Percentiles rank a stretch among this genome's conserved stretches.
Conservation (phyloP, 2,329 filamentous ascomycete species). For the Aspergillaceae sp. region DNA sequence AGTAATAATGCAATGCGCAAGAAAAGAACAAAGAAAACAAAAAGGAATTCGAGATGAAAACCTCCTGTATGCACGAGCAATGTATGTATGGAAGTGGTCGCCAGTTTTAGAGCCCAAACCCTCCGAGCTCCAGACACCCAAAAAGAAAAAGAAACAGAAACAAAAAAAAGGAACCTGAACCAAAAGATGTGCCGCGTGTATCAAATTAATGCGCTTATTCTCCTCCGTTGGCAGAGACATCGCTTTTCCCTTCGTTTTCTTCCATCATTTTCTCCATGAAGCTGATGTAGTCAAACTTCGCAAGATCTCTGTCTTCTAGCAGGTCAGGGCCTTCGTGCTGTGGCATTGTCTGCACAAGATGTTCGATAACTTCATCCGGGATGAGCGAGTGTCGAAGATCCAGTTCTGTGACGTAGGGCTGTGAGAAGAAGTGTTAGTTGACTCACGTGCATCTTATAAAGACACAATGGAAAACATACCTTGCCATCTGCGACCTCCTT, state of each 20-base stretch:
- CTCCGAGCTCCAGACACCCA: conserved; percentile 13
- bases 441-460: neutral
- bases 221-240: conserved; percentile 13
- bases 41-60: conserved; percentile 7
- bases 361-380: conserved; percentile 92
- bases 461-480: conserved; percentile 32
- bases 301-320: conserved; percentile 70
- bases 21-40: conserved; percentile 7
- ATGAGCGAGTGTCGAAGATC: conserved; percentile 91
- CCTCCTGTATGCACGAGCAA: conserved; percentile 18
- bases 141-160: conserved; percentile 8
- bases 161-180: conserved; percentile 12
- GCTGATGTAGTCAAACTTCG: conserved; percentile 91
- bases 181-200: conserved; percentile 8
- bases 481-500: conserved; percentile 96
- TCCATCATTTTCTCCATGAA: conserved; percentile 88
- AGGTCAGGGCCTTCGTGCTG: conserved; percentile 74
- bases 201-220: conserved; percentile 10
- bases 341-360: conserved; percentile 81
- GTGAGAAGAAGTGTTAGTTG: conserved; percentile 7
- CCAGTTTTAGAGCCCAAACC: conserved; percentile 9
- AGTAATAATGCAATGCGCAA: conserved; percentile 13
- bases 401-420: conserved; percentile 95
- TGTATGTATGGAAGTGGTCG: conserved; percentile 7
- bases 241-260: conserved; percentile 20